A percentile compares a stretch with the other conserved stretches of the same genome.
phyloP scores from a whole-genome alignment of 75 land plant genomes.

The Ceratopteris richardii region DNA sequence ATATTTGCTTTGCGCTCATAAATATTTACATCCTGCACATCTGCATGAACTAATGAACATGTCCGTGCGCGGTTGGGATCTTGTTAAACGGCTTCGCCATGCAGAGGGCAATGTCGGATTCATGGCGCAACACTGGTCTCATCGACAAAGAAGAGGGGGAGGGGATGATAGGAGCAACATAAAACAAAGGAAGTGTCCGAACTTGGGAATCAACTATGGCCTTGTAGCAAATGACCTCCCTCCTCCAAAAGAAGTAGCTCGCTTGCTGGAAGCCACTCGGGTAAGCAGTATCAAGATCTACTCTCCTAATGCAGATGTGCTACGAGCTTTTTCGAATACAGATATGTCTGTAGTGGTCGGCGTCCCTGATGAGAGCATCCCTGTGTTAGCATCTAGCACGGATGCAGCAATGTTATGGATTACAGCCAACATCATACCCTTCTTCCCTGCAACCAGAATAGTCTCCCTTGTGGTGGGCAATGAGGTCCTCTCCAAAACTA shows the following conservation, averaged over 20 bases:
- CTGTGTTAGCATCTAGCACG: constrained; percentile 31
- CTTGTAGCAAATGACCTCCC: constrained; percentile 68
- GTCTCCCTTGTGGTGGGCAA: constrained; percentile 45
- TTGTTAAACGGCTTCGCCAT: too few species aligned
- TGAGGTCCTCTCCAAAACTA: constrained; percentile 40
- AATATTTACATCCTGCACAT: too few species aligned
- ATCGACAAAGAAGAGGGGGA: too few species aligned
- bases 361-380: constrained; percentile 36
- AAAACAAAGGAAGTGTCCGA: too few species aligned
- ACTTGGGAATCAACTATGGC: constrained; percentile 72
- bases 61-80: too few species aligned
- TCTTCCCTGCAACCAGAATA: constrained; percentile 36
- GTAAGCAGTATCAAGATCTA: constrained; percentile 58
- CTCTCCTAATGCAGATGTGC: constrained; percentile 46
- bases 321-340: constrained; percentile 52
- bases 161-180: too few species aligned
- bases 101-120: too few species aligned
- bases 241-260: constrained; percentile 47
- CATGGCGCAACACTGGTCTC: too few species aligned
- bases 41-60: too few species aligned
- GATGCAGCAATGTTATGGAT: constrained; percentile 51
- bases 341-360: constrained; percentile 42
- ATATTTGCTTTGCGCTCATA: too few species aligned
- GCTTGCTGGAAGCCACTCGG: constrained; percentile 40
- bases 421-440: constrained; percentile 46